Conservation (phyloP, 768 basidiomycete genomes). For the Mrakia blollopis region DNA sequence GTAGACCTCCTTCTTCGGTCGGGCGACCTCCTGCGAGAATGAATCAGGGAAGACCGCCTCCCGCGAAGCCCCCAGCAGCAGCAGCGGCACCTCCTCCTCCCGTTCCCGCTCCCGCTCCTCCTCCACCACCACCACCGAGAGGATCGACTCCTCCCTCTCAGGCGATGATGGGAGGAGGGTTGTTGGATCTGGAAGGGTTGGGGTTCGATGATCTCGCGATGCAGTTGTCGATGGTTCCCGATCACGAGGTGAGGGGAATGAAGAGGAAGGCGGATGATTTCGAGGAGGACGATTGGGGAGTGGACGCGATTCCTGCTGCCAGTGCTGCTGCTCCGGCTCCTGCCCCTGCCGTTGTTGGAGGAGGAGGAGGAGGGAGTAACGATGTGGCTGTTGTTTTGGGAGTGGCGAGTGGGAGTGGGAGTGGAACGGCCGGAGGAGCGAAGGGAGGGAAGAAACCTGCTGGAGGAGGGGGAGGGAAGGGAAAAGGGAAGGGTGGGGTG, state of each 20-base stretch:
- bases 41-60: neutral
- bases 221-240: neutral
- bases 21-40: too few relatives aligned
- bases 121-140: neutral
- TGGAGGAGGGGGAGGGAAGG: neutral
- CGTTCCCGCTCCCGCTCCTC: neutral
- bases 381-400: neutral
- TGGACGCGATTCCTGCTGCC: neutral
- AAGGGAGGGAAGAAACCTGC: too few relatives aligned
- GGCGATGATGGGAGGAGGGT: too few relatives aligned
- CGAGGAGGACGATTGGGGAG: slow-evolving; percentile 16
- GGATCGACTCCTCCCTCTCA: too few relatives aligned
- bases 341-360: neutral
- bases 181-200: neutral
- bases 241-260: neutral
- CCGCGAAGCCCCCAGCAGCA: neutral
- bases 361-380: neutral
- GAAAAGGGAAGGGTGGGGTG: neutral
- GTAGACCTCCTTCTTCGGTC: too few relatives aligned
- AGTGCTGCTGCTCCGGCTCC: too few relatives aligned
- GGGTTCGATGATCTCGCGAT: slow-evolving; percentile 7
- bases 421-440: too few relatives aligned
- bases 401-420: too few relatives aligned
- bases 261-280: slow-evolving; percentile 1
- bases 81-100: neutral